These are phyloP conservation scores for Trichosporon asahii DNA, from an alignment of 1,284 basidiomycete species.

Conservation along the genomic window DNA sequence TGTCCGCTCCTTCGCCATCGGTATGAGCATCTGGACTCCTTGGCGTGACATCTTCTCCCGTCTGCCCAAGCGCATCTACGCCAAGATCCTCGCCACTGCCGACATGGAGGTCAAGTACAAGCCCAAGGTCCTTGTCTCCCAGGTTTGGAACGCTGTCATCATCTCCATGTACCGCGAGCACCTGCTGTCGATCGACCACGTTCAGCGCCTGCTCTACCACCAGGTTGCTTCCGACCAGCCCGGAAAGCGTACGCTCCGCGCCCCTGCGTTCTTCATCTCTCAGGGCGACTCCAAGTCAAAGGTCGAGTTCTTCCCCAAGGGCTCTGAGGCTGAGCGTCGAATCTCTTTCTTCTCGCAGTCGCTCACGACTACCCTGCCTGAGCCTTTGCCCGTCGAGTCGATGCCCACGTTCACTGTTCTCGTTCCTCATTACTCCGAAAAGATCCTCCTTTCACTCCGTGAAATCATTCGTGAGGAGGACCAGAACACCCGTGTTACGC, in stretches of 20 bases:
- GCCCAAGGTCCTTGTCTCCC: constrained; percentile 93
- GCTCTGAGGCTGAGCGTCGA: constrained; percentile 86
- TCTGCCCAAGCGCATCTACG: constrained; percentile 89
- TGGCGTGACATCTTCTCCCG: constrained; percentile 93
- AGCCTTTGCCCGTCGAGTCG: constrained; percentile 84
- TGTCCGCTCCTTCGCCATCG: constrained; percentile 80
- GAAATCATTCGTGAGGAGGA: constrained; percentile 97
- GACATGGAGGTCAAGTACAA: constrained; percentile 98
- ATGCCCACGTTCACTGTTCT: constrained; percentile 97
- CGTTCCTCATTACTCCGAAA: constrained; percentile 93
- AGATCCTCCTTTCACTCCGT: constrained; percentile 86
- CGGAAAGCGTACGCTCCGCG: constrained; percentile 79
- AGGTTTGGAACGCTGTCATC: constrained; percentile 97
- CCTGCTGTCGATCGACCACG: constrained; percentile 89
- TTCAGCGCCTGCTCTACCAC: constrained; percentile 90
- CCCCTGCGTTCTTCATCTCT: constrained; percentile 91
- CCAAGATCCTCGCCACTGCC: constrained; percentile 81
- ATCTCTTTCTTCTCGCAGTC: constrained; percentile 97
- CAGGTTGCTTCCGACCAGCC: constrained; percentile 80
- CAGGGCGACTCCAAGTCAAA: constrained; percentile 75
- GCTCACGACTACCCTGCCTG: constrained; percentile 81
- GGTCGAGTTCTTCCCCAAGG: constrained; percentile 87
- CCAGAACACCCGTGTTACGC: constrained; percentile 87
- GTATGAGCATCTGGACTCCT: constrained; percentile 93
- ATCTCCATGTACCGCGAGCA: constrained; percentile 99